These are phyloP conservation scores for Stagonosporopsis cucurbitacearum DNA, from an alignment of 2,329 filamentous ascomycete genomes.

Conservation along the genomic window DNA sequence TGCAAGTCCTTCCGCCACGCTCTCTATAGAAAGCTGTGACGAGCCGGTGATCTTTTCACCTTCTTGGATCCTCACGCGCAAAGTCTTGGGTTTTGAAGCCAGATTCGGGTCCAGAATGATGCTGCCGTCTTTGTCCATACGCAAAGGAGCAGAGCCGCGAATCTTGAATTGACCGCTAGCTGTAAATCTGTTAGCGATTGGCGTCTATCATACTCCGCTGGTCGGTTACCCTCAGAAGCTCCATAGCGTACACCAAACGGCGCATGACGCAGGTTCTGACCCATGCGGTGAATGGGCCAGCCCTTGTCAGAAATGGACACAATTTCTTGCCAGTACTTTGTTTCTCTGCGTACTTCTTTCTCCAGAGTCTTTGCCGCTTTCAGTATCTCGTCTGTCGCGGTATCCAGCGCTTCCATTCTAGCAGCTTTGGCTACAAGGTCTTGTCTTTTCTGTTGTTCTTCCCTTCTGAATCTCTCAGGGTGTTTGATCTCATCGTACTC, in stretches of 20 bases:
- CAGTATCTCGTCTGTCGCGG: slow-evolving; percentile 75
- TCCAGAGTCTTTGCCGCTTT: slow-evolving; percentile 75
- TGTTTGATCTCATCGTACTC: slow-evolving; percentile 25
- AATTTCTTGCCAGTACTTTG: slow-evolving; percentile 87
- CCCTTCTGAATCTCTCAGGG: slow-evolving; percentile 42
- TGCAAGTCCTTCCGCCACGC: slow-evolving; percentile 56
- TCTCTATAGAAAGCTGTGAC: slow-evolving; percentile 49
- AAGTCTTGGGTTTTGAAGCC: slow-evolving; percentile 61
- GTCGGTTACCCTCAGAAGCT: slow-evolving; percentile 72
- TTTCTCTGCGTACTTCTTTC: slow-evolving; percentile 79
- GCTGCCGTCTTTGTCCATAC: slow-evolving; percentile 74
- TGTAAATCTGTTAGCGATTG: slow-evolving; percentile 24
- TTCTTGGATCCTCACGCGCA: slow-evolving; percentile 72
- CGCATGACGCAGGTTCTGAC: slow-evolving; percentile 63
- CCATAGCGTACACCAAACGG: slow-evolving; percentile 89
- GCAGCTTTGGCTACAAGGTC: slow-evolving; percentile 69
- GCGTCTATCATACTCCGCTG: no score
- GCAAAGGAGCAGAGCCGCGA: slow-evolving; percentile 80
- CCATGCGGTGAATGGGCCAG: slow-evolving; percentile 71
- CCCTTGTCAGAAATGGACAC: slow-evolving; percentile 80
- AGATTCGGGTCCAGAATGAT: slow-evolving; percentile 75
- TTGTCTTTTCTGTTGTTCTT: slow-evolving; percentile 46
- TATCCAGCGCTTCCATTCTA: slow-evolving; percentile 77
- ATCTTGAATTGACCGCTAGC: slow-evolving; percentile 65
- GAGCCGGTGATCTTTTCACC: slow-evolving; percentile 65